phyloP scores from a whole-genome alignment of 2,329 filamentous ascomycete species.

The Fusarium fujikuroi region DNA sequence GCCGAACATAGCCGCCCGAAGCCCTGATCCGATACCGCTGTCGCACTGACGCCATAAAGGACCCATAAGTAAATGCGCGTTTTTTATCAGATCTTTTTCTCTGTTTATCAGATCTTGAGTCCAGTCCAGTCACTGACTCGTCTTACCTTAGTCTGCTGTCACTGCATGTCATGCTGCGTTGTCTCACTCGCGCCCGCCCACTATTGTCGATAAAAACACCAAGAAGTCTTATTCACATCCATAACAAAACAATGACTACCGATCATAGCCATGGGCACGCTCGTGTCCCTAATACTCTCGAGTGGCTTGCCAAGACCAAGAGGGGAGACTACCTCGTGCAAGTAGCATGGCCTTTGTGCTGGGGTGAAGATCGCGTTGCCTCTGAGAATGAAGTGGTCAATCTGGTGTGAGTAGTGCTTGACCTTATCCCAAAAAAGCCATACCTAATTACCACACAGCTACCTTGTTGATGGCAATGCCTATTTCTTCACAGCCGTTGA shows the following conservation, averaged over 20 bases:
- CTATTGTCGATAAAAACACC: not conserved
- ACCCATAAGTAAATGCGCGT: slow-evolving; percentile 34
- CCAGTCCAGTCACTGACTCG: slow-evolving; percentile 13
- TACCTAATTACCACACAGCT: slow-evolving; percentile 35
- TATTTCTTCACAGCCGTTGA: slow-evolving; percentile 51
- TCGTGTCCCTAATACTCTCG: slow-evolving; percentile 43
- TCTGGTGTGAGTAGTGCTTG: slow-evolving; percentile 39
- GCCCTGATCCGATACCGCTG: slow-evolving; percentile 30
- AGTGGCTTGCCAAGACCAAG: slow-evolving; percentile 41
- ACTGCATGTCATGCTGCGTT: slow-evolving; percentile 29
- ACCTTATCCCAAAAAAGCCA: no score
- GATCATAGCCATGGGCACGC: slow-evolving; percentile 31
- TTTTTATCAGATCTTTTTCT: slow-evolving; percentile 32
- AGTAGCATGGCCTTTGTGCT: slow-evolving; percentile 46
- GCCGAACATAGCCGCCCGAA: slow-evolving; percentile 24
- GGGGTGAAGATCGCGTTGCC: slow-evolving; percentile 41
- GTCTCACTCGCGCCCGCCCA: slow-evolving; percentile 20
- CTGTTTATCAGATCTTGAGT: slow-evolving; percentile 32
- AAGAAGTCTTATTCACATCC: not conserved
- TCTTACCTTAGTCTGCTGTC: slow-evolving; percentile 7
- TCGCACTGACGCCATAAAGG: slow-evolving; percentile 12
- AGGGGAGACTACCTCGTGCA: slow-evolving; percentile 48
- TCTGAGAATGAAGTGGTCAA: slow-evolving; percentile 38
- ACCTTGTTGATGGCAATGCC: slow-evolving; percentile 50
- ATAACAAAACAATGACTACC: slow-evolving; percentile 6